phyloP scores from a whole-genome alignment of 2,329 filamentous ascomycete genomes.

The Annulohypoxylon truncatum region DNA sequence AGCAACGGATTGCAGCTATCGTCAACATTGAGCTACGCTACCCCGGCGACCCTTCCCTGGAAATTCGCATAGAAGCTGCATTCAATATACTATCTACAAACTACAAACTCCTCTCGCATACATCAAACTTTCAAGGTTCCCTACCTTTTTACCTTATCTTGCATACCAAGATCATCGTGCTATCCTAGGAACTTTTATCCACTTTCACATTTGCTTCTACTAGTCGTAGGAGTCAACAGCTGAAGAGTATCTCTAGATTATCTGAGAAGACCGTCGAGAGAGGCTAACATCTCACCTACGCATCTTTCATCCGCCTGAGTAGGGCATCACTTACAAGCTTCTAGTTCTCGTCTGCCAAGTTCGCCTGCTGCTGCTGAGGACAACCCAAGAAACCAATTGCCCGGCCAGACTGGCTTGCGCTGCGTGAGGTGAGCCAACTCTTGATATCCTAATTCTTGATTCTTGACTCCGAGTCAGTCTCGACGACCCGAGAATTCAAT shows the following conservation, averaged over 20 bases:
- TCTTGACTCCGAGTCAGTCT: neutral
- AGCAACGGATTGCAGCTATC: slow-evolving; percentile 31
- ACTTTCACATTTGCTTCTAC: slow-evolving; percentile 34
- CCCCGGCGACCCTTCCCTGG: slow-evolving; percentile 30
- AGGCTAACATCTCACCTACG: slow-evolving; percentile 17
- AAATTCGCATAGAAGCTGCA: slow-evolving; percentile 24
- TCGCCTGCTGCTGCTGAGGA: slow-evolving; percentile 51
- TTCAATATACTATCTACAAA: slow-evolving; percentile 31
- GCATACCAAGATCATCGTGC: slow-evolving; percentile 39
- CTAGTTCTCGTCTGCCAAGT: slow-evolving; percentile 51
- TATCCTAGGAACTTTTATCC: slow-evolving; percentile 34
- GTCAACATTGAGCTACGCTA: slow-evolving; percentile 36
- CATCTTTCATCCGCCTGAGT: slow-evolving; percentile 26
- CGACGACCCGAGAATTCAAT: slow-evolving; percentile 10
- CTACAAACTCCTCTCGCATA: slow-evolving; percentile 27
- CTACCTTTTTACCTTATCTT: slow-evolving; percentile 40
- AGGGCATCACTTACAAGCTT: slow-evolving; percentile 45
- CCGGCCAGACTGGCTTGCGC: slow-evolving; percentile 54
- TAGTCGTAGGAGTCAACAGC: slow-evolving; percentile 24
- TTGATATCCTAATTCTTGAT: slow-evolving; percentile 40
- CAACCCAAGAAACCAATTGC: slow-evolving; percentile 45
- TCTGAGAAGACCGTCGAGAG: slow-evolving; percentile 17
- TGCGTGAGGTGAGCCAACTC: slow-evolving; percentile 51
- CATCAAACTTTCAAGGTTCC: slow-evolving; percentile 19
- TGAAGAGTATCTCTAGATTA: slow-evolving; percentile 1